Evolutionary conservation across 225 moss, liverwort and hornwort species (phyloP), one percentile per base, ranked within the genome.

Genomic region (Bryum argenteum): DNA sequence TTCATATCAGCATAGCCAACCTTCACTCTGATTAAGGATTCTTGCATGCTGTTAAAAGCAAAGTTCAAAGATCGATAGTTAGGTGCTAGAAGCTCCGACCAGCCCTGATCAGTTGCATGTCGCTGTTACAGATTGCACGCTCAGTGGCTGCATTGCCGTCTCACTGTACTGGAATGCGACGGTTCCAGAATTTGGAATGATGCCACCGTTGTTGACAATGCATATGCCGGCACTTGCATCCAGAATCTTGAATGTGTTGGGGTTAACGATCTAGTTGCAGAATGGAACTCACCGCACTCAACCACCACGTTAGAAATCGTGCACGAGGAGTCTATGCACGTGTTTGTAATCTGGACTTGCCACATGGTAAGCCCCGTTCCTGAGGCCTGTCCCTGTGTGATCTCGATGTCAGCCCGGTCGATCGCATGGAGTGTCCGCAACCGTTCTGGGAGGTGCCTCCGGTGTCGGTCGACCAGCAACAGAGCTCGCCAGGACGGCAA

Each of bases 151-250:
- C 68, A 0, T 72, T 23, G 38, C 43, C 38, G 64, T 69, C 58
- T 75, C 71, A 0, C 5, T 33, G 19, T 83, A 83, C 38, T 24
- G 14, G 67, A 83, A 83, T 14, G 17, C 17, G 18, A 83, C 12
- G 4, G 44, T 28, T 4, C 11, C 0, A 10, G 43, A 67, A 24
- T 63, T 75, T 8, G 0, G 7, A 11, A 79, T 2, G 2, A 0
- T 3, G 0, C 16, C 0, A 9, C 82, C 75, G 24, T 83, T 57
- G 54, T 72, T 76, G 53, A 79, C 67, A 19, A 79, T 67, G 26
- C 82, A 83, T 3, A 79, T 79, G n/a, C 83, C 79, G 6, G n/a
- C n/a, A n/a, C n/a, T n/a, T n/a, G n/a, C n/a, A n/a, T 26, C 4
- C 0, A 4, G 1, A 39, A 67, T 67, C 47, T 58, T 5, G 55